Percentiles rank a stretch among this genome's conserved stretches.
Conservation (phyloP, 495 filamentous ascomycete genomes). For the Cryomyces antarcticus region DNA sequence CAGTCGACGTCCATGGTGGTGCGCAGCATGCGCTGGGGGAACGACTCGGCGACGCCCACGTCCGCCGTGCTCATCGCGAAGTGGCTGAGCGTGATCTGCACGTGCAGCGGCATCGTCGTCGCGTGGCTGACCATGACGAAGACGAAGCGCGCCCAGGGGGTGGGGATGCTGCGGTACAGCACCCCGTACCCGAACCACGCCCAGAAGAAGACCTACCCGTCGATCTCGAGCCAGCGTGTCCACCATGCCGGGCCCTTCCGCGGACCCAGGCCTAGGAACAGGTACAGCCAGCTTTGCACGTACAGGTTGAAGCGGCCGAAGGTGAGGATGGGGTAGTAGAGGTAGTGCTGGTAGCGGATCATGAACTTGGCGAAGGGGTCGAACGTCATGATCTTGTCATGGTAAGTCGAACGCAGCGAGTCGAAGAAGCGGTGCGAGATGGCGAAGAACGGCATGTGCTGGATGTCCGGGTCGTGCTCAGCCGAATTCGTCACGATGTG, state of each 20-base stretch:
- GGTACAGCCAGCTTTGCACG: conserved; percentile 59
- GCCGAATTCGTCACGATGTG: conserved; percentile 94
- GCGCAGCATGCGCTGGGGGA: conserved; percentile 88
- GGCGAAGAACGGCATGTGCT: conserved; percentile 92
- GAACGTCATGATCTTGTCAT: conserved; percentile 69
- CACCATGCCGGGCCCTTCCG: conserved; percentile 69
- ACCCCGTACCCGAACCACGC: conserved; percentile 80
- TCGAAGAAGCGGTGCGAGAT: conserved; percentile 70
- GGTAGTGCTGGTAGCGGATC: conserved; percentile 56
- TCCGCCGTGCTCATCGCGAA: conserved; percentile 95
- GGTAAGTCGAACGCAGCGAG: conserved; percentile 66
- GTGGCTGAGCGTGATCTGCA: conserved; percentile 91
- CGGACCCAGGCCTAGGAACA: conserved; percentile 57
- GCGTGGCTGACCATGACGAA: conserved; percentile 78
- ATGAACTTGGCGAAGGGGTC: conserved; percentile 54
- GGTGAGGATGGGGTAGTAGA: conserved; percentile 70
- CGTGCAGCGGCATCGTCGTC: conserved; percentile 70
- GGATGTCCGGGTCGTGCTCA: conserved; percentile 93
- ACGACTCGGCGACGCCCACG: conserved; percentile 68
- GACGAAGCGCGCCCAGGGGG: conserved; percentile 42
- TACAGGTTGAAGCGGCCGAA: conserved; percentile 92
- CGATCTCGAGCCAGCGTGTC: conserved; percentile 72
- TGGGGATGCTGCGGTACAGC: conserved; percentile 56
- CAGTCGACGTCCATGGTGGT: conserved; percentile 98
- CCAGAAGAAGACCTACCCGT: conserved; percentile 79